phyloP scores from a whole-genome alignment of 805 yeast genomes.

The Barnettozyma botsteinii region DNA sequence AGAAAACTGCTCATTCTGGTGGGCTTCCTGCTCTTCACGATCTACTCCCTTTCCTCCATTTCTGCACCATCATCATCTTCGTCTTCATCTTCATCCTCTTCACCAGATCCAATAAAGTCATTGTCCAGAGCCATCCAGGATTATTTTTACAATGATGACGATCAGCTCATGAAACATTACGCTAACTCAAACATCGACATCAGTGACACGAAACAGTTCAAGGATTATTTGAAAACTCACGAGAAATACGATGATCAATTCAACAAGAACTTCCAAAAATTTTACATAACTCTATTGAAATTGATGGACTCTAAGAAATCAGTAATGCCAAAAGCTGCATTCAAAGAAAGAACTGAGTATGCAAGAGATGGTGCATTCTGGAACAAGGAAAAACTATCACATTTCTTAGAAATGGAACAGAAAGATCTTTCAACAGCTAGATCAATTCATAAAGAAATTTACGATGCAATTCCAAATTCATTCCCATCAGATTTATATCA shows the following conservation, averaged over 20 bases:
- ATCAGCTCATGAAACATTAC: constrained; percentile 4
- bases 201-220: constrained; percentile 3
- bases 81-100: too few relatives aligned
- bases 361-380: constrained; percentile 41
- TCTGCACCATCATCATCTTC: not conserved
- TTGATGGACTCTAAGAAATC: constrained; percentile 12
- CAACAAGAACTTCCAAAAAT: constrained; percentile 10
- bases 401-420: constrained; percentile 5
- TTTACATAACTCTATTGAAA: constrained; percentile 3
- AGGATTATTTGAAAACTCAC: constrained; percentile 3
- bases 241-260: constrained; percentile 8
- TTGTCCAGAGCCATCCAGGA: constrained; percentile 2
- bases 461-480: constrained; percentile 4
- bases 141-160: constrained; percentile 3
- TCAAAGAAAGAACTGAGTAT: constrained; percentile 33
- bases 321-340: constrained; percentile 13
- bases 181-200: constrained; percentile 9
- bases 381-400: constrained; percentile 27
- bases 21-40: not conserved
- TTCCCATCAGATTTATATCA: constrained; percentile 9
- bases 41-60: constrained; percentile 6
- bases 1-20: constrained; percentile 6
- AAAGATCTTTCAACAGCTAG: constrained; percentile 1
- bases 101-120: too few relatives aligned
- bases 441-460: constrained; percentile 5